These are phyloP conservation scores for Blastocystis sp. DNA, from an alignment of 352 stramenopile genomes.

Conservation along the genomic window DNA sequence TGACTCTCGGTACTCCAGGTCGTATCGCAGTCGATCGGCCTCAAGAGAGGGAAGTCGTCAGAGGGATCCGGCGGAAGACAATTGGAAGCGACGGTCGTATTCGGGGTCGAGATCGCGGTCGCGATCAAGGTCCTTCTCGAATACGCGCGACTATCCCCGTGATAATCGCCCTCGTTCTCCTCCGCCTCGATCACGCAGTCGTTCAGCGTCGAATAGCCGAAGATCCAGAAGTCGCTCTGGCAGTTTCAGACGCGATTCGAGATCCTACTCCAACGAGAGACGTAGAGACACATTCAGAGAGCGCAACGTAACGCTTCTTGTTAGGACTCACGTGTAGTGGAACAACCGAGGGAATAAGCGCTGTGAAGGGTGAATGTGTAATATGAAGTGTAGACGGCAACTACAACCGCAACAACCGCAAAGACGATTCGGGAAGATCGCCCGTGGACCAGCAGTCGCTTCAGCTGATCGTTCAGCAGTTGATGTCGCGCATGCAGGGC, in stretches of 20 bases:
- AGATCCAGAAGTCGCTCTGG: background rate
- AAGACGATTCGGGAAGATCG: background rate
- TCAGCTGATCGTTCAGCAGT: background rate
- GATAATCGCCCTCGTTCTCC: background rate
- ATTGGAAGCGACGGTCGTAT: background rate
- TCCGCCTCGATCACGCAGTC: slow-evolving; percentile 35
- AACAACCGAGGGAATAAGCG: background rate
- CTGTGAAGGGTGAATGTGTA: no score
- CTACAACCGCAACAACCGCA: background rate
- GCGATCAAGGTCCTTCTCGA: background rate
- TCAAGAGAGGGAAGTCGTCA: background rate
- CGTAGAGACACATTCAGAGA: no score
- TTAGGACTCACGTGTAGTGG: background rate
- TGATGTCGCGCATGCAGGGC: slow-evolving; percentile 11
- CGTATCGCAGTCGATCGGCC: background rate
- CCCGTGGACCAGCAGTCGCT: background rate
- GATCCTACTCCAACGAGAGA: no score
- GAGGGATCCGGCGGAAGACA: background rate
- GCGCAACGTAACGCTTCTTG: no score
- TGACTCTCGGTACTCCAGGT: background rate
- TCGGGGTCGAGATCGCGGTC: background rate
- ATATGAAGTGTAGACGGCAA: background rate
- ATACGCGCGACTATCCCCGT: no score
- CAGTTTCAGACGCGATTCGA: background rate
- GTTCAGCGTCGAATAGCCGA: background rate